A percentile compares a stretch with the other conserved stretches of the same genome.
These are phyloP conservation scores for Schizonepeta tenuifolia DNA, from an alignment of 257 asterid genomes.

Conservation along the genomic window DNA sequence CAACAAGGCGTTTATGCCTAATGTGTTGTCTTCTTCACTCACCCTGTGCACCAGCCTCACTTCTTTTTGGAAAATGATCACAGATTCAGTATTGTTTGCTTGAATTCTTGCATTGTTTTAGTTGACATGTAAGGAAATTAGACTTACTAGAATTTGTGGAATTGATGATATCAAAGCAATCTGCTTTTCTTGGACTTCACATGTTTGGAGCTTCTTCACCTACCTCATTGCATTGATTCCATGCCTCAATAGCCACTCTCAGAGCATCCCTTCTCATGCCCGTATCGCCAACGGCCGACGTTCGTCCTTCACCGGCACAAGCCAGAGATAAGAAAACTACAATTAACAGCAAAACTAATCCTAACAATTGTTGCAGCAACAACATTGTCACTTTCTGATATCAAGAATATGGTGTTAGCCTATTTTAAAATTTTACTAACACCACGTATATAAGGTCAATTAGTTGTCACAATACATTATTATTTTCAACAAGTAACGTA, in stretches of 20 bases:
- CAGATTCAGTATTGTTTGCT: no score
- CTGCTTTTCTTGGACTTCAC: slow-evolving; percentile 70
- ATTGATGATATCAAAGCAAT: slow-evolving; percentile 54
- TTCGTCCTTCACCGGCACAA: slow-evolving; percentile 2
- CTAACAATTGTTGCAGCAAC: slow-evolving; percentile 4
- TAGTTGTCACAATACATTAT: background rate
- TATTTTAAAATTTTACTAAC: no score
- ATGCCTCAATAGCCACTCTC: slow-evolving; percentile 64
- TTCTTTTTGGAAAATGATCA: background rate
- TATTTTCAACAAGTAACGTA: background rate
- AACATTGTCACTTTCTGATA: slow-evolving; percentile 11
- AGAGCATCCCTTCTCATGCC: slow-evolving; percentile 63
- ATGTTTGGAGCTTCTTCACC: slow-evolving; percentile 55
- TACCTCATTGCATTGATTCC: slow-evolving; percentile 71
- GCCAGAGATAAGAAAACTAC: background rate
- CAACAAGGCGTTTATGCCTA: slow-evolving; percentile 37
- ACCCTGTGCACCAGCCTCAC: slow-evolving; percentile 48
- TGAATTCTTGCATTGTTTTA: no score
- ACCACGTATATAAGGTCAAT: background rate
- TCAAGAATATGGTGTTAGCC: no score
- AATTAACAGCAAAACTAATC: slow-evolving; percentile 13
- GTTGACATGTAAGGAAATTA: background rate
- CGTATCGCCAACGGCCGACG: slow-evolving; percentile 62
- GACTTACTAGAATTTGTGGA: slow-evolving; percentile 38
- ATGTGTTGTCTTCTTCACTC: slow-evolving; percentile 49